phyloP scores from a whole-genome alignment of 2,329 filamentous ascomycete genomes.

The Ceratocystis huliohia region DNA sequence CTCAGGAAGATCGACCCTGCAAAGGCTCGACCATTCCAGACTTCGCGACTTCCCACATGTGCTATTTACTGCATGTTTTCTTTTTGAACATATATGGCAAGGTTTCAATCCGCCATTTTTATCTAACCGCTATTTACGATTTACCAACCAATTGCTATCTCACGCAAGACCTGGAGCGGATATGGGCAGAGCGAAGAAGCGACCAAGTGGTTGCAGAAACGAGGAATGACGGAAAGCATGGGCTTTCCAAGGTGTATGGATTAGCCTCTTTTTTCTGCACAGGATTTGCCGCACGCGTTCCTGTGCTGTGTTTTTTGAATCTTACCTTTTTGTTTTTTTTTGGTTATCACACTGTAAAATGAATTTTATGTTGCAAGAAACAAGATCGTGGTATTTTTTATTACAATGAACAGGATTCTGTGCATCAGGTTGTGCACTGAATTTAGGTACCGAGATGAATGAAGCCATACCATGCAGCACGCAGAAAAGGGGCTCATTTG shows the following conservation, averaged over 20 bases:
- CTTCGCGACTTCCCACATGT: background rate
- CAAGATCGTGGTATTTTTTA: background rate
- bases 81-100: background rate
- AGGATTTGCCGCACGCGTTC: background rate
- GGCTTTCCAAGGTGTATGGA: constrained; percentile 8
- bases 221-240: background rate
- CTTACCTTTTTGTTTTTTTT: constrained; percentile 18
- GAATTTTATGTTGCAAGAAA: background rate
- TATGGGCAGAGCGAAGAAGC: background rate
- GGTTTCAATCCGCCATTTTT: background rate
- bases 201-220: constrained; percentile 5
- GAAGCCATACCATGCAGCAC: no score
- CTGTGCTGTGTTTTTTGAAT: constrained; percentile 21
- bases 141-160: background rate
- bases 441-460: background rate
- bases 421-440: background rate
- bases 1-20: no score
- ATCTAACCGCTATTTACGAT: background rate
- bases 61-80: background rate
- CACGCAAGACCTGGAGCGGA: background rate
- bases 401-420: background rate
- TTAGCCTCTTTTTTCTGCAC: constrained; percentile 13
- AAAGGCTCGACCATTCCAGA: no score
- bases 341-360: background rate
- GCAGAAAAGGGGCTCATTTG: no score